Percentiles rank a stretch among this genome's conserved stretches.
These are phyloP conservation scores for Kluyveromyces dobzhanskii DNA, from an alignment of 805 yeast species.

Conservation along the genomic window DNA sequence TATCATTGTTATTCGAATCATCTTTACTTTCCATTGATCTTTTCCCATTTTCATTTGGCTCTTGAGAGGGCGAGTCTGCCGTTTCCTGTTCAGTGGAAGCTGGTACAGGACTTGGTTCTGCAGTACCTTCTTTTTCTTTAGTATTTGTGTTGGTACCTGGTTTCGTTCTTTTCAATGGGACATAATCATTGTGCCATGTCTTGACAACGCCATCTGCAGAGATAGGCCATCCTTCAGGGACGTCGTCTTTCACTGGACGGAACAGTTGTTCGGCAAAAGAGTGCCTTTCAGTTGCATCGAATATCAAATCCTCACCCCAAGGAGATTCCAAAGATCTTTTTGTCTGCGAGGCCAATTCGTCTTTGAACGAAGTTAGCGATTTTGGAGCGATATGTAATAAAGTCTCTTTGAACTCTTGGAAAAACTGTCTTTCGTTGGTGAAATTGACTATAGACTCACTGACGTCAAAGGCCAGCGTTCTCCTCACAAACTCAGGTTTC, in stretches of 20 bases:
- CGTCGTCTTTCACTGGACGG: slow-evolving; percentile 43
- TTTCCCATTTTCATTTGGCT: slow-evolving; percentile 23
- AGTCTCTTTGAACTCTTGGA: slow-evolving; percentile 72
- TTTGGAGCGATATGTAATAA: slow-evolving; percentile 40
- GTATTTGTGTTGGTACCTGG: slow-evolving; percentile 20
- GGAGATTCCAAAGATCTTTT: slow-evolving; percentile 63
- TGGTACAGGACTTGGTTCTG: slow-evolving; percentile 21
- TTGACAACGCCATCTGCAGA: slow-evolving; percentile 50
- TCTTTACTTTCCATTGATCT: slow-evolving; percentile 20
- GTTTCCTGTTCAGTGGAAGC: slow-evolving; percentile 14
- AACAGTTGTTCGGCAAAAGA: slow-evolving; percentile 68
- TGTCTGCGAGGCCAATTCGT: slow-evolving; percentile 23
- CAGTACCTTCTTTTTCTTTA: slow-evolving; percentile 26
- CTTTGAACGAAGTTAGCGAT: slow-evolving; percentile 17
- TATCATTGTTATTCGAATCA: slow-evolving; percentile 2
- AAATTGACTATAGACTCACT: slow-evolving; percentile 48
- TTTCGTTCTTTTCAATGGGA: slow-evolving; percentile 58
- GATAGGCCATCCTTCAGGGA: slow-evolving; percentile 25
- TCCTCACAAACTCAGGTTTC: slow-evolving; percentile 24
- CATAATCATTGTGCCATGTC: slow-evolving; percentile 52
- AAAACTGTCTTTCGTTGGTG: slow-evolving; percentile 43
- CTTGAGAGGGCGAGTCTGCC: slow-evolving; percentile 9
- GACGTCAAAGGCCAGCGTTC: slow-evolving; percentile 18
- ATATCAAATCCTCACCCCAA: slow-evolving; percentile 58
- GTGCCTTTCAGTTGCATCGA: slow-evolving; percentile 48